Evolutionary conservation across 495 filamentous ascomycete species (phyloP).

Genomic region (Xylaria grammica): DNA sequence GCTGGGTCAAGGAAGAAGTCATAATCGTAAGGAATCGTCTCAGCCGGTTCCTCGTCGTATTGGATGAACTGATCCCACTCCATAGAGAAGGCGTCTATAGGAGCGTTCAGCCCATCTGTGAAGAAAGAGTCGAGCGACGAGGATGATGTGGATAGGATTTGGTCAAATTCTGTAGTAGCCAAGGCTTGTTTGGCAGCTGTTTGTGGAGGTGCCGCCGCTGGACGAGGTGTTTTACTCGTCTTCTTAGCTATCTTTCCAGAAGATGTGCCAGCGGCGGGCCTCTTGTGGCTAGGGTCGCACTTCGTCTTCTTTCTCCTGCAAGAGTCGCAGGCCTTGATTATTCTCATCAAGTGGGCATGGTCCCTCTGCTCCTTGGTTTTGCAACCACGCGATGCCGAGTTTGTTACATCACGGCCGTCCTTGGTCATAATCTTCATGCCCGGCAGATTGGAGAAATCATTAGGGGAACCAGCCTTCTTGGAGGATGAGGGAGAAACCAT

Average conservation of each 20-base stretch:
- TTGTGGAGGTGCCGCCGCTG: slow-evolving; percentile 32
- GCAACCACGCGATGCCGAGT: slow-evolving; percentile 59
- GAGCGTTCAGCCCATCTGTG: slow-evolving; percentile 25
- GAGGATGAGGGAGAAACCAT: slow-evolving; percentile 30
- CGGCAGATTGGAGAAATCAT: slow-evolving; percentile 54
- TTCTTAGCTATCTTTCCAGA: slow-evolving; percentile 44
- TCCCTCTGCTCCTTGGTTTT: slow-evolving; percentile 67
- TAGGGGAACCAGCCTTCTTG: slow-evolving; percentile 28
- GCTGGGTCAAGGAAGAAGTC: slow-evolving; percentile 46
- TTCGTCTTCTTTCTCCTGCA: slow-evolving; percentile 62
- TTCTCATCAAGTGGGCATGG: slow-evolving; percentile 62
- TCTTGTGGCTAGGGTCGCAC: slow-evolving; percentile 57
- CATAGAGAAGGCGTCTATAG: slow-evolving; percentile 25
- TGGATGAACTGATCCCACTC: slow-evolving; percentile 50
- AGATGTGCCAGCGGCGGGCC: slow-evolving; percentile 43
- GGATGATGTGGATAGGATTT: slow-evolving; percentile 14
- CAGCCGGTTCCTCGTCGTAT: slow-evolving; percentile 41
- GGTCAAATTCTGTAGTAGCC: slow-evolving; percentile 28
- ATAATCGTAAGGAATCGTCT: slow-evolving; percentile 35
- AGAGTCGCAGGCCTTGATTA: slow-evolving; percentile 62
- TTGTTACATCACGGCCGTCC: slow-evolving; percentile 61
- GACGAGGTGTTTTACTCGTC: slow-evolving; percentile 38
- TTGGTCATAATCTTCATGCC: slow-evolving; percentile 65
- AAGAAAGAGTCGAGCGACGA: slow-evolving; percentile 27
- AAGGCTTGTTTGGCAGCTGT: slow-evolving; percentile 25